Base-by-base conservation (phyloP, 208 protist species). In the Trypanosoma congolense region DNA sequence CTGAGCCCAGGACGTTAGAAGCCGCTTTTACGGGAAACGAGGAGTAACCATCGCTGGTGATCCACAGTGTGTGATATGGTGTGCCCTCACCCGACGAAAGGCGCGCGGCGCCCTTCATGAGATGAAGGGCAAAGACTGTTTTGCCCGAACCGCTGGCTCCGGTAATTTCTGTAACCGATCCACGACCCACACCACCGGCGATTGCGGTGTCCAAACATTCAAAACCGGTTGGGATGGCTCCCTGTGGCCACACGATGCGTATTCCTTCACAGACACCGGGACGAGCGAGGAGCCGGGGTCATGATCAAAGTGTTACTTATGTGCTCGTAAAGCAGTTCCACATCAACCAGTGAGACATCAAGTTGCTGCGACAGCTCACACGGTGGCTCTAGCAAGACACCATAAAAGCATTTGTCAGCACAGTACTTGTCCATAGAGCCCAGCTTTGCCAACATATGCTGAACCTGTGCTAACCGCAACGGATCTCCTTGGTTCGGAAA, bases 91-190 rank as follows among this genome's bases (percentile, higher is more conserved):
- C n/a, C n/a, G n/a, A n/a, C n/a, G n/a, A n/a, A n/a, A n/a, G n/a
- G n/a, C n/a, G 41, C 18, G 44, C 61, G 18, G 38, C 30, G 21
- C 29, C 53, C 44, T 31, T 24, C 8, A 38, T 53, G 22, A 62
- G 28, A 40, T 61, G 36, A 43, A 66, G 67, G 0, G 69, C 74
- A 2, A 80, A 19, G 4, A 50, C 63, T 2, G 83, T 75, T 36
- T 75, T 80, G 3, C 73, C 73, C 16, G 57, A 36, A 18, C 61
- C 48, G 2, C 33, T 41, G 9, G 58, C 25, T 3, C 79, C 78
- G n/a, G 76, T 83, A 38, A 89, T 70, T 47, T 86, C 75, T 18
- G 61, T 71, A 16, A 90, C 35, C n/a, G 70, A 69, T n/a, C 73
- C 72, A 8, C 65, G 64, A 12, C 51, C 52, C 31, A 87, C 38